Evolutionary conservation across 768 basidiomycete genomes (phyloP), one percentile per base, ranked within the genome.

Genomic region (Cyclocybe aegerita): DNA sequence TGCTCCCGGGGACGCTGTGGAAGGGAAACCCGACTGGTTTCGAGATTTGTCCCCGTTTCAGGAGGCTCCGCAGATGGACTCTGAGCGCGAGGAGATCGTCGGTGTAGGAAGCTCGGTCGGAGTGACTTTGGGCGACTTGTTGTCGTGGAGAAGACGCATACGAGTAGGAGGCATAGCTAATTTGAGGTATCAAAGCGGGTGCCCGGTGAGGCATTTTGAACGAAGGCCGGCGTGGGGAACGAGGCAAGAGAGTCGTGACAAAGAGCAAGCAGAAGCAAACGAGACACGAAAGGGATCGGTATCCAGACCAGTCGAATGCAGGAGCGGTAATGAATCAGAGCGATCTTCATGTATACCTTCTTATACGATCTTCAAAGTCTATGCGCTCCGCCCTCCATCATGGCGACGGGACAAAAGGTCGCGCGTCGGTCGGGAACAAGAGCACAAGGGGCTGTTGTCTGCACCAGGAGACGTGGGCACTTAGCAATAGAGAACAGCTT

Each of bases 21-120:
- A 75, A 71, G 1, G 75, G 72, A 50, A 74, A 77, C 2, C 70
- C 71, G 10, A 46, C 53, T 16, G 66, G 69, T 56, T 65, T 62
- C 29, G 65, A 43, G 12, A 74, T 53, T 46, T 54, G 59, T 35
- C 61, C 63, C 17, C 58, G 57, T 38, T 65, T 65, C 10, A 76
- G 63, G 23, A 66, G 59, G 35, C 58, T 56, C n/a, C 62, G 62
- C 17, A 74, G 58, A 41, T 65, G 61, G 38, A 60, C 55, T 59
- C 65, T 70, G 4, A 54, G 39, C 30, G 56, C 41, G 8, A 55
- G 35, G 38, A 55, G 51, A 29, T 51, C 17, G 23, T 56, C 45
- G 43, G 54, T 42, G 30, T 55, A 53, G 32, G 53, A 49, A 4
- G 42, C 50, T 31, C 33, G 37, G 14, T 58, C 47, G 49, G 56